A percentile compares a stretch with the other conserved stretches of the same genome.
These are phyloP conservation scores for Pythium aquatile DNA, from an alignment of 352 stramenopile species.

Conservation along the genomic window DNA sequence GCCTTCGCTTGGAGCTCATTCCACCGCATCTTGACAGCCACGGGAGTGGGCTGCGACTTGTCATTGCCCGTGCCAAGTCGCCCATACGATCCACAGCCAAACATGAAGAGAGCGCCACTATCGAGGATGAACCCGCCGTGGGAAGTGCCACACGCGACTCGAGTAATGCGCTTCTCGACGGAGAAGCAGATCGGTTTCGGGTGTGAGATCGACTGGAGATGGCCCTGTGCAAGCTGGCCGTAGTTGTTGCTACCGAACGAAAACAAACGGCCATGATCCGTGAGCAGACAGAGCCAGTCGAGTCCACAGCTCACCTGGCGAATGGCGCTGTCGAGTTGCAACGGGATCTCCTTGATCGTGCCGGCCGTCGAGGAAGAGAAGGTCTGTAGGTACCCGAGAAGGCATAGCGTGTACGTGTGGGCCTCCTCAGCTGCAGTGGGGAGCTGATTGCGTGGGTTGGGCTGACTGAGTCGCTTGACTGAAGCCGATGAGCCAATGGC, in stretches of 20 bases:
- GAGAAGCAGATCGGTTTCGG: slow-evolving; percentile 35
- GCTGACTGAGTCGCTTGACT: neutral
- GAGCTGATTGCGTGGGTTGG: neutral
- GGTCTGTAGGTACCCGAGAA: slow-evolving; percentile 44
- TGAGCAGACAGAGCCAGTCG: slow-evolving; percentile 53
- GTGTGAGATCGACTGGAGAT: slow-evolving; percentile 24
- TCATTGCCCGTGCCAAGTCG: slow-evolving; percentile 45
- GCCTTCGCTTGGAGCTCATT: slow-evolving; percentile 27
- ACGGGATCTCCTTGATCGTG: slow-evolving; percentile 37
- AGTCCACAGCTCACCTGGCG: slow-evolving; percentile 42
- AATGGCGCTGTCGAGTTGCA: slow-evolving; percentile 46
- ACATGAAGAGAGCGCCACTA: slow-evolving; percentile 59
- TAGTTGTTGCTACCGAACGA: slow-evolving; percentile 58
- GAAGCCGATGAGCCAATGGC: neutral
- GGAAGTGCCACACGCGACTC: slow-evolving; percentile 47
- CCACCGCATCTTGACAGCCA: slow-evolving; percentile 43
- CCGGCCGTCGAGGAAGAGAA: slow-evolving; percentile 4
- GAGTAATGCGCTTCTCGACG: slow-evolving; percentile 34
- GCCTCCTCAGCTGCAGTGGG: slow-evolving; percentile 3
- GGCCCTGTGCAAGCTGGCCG: slow-evolving; percentile 57
- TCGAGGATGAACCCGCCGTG: slow-evolving; percentile 70
- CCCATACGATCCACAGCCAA: slow-evolving; percentile 61
- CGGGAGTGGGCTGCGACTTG: slow-evolving; percentile 25
- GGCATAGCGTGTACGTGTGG: slow-evolving; percentile 51
- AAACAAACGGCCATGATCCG: slow-evolving; percentile 43